Conservation (phyloP, 2,329 filamentous ascomycete species). For the Neospermospora avenae region DNA sequence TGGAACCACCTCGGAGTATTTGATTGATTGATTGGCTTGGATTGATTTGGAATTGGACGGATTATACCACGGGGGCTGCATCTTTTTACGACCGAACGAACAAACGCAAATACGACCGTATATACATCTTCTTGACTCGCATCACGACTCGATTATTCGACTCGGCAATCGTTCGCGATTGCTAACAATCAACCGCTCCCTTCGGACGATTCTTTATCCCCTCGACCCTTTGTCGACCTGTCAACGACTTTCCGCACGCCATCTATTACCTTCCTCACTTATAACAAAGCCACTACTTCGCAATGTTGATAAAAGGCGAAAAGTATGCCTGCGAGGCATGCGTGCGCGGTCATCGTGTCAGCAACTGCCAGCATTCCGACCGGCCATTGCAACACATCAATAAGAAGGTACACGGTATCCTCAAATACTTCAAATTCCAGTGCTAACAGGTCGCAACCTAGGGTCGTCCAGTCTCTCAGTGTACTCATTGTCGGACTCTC, state of each 20-base stretch:
- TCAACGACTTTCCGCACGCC: slow-evolving; percentile 29
- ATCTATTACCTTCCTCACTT: slow-evolving; percentile 20
- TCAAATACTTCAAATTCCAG: not conserved
- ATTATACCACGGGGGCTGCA: slow-evolving; percentile 30
- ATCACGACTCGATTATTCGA: slow-evolving; percentile 35
- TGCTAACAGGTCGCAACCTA: slow-evolving; percentile 16
- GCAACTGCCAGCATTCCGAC: slow-evolving; percentile 95
- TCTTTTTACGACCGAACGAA: slow-evolving; percentile 19
- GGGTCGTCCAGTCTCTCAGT: slow-evolving; percentile 95
- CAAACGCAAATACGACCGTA: not conserved
- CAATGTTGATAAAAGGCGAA: slow-evolving; percentile 87
- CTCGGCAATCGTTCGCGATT: slow-evolving; percentile 33
- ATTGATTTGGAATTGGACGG: slow-evolving; percentile 18
- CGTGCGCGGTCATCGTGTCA: slow-evolving; percentile 96
- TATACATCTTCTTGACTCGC: slow-evolving; percentile 16
- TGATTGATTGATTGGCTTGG: slow-evolving; percentile 18
- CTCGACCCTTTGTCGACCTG: slow-evolving; percentile 28
- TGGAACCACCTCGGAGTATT: slow-evolving; percentile 30
- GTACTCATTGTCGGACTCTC: slow-evolving; percentile 90
- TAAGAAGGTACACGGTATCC: slow-evolving; percentile 62
- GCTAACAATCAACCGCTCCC: slow-evolving; percentile 29
- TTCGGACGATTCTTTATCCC: slow-evolving; percentile 29
- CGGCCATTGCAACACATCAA: slow-evolving; percentile 91
- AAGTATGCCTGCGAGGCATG: slow-evolving; percentile 93
- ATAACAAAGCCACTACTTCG: slow-evolving; percentile 27